A percentile compares a stretch with the other conserved stretches of the same genome.
Evolutionary conservation across 2,329 filamentous ascomycete genomes (phyloP).

Genomic region (Neonectria ditissima): DNA sequence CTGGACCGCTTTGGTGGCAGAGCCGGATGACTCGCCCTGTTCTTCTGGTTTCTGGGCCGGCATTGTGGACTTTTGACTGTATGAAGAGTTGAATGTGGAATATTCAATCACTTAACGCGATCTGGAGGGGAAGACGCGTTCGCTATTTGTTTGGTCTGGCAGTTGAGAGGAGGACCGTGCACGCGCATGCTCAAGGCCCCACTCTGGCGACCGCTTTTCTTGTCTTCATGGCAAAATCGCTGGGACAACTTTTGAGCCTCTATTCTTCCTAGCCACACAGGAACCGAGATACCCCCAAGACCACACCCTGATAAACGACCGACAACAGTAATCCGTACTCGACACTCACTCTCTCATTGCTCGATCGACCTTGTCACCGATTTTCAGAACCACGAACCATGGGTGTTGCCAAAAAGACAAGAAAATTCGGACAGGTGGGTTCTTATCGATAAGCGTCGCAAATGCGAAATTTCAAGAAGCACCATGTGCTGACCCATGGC

Average conservation of each 20-base stretch:
- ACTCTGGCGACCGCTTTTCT: slow-evolving; percentile 45
- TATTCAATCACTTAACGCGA: slow-evolving; percentile 53
- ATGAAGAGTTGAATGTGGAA: slow-evolving; percentile 25
- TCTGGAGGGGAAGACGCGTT: slow-evolving; percentile 50
- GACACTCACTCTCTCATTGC: neutral
- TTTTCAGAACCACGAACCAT: slow-evolving; percentile 59
- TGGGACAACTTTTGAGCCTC: slow-evolving; percentile 41
- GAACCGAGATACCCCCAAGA: slow-evolving; percentile 24
- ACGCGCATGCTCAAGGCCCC: slow-evolving; percentile 8
- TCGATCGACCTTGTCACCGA: neutral
- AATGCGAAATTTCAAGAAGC: slow-evolving; percentile 31
- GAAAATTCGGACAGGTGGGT: slow-evolving; percentile 83
- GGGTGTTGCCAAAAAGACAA: slow-evolving; percentile 90
- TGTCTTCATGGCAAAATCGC: slow-evolving; percentile 44
- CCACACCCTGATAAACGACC: slow-evolving; percentile 7
- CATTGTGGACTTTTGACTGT: slow-evolving; percentile 53
- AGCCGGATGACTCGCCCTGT: slow-evolving; percentile 70
- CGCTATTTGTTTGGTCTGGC: slow-evolving; percentile 12
- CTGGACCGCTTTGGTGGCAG: slow-evolving; percentile 68
- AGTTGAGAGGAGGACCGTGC: slow-evolving; percentile 45
- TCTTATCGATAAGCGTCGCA: slow-evolving; percentile 48
- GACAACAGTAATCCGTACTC: neutral
- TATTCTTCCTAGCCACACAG: slow-evolving; percentile 16
- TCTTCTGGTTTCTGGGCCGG: slow-evolving; percentile 63
- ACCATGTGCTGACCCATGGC: slow-evolving; percentile 29